Percentiles rank a stretch among this genome's conserved stretches.
These are phyloP conservation scores for Ampelocalamus luodianensis DNA, from an alignment of 176 grass and related monocot species.

Conservation along the genomic window DNA sequence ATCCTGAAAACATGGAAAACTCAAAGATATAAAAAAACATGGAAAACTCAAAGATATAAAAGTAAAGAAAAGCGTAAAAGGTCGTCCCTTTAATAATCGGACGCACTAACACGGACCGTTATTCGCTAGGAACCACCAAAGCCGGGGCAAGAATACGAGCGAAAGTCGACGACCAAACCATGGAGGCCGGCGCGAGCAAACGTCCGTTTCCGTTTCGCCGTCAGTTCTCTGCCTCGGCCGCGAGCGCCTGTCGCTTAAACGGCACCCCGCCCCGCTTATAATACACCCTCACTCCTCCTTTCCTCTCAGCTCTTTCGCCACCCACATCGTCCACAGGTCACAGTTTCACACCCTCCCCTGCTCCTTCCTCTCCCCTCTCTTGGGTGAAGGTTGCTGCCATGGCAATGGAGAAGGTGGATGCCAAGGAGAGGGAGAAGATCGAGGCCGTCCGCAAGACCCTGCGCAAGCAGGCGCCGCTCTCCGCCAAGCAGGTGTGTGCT, in stretches of 20 bases:
- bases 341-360: neutral
- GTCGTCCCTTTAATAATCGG: slow-evolving; percentile 2
- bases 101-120: neutral
- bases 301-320: slow-evolving; percentile 19
- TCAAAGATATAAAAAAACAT: neutral
- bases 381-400: slow-evolving; percentile 38
- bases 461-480: slow-evolving; percentile 83
- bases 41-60: neutral
- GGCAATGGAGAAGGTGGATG: slow-evolving; percentile 78
- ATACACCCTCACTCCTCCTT: neutral
- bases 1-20: neutral
- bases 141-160: neutral
- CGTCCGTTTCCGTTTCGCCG: slow-evolving; percentile 40
- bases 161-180: slow-evolving; percentile 35
- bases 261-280: slow-evolving; percentile 49
- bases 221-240: slow-evolving; percentile 20
- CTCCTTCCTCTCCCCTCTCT: neutral
- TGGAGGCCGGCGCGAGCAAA: slow-evolving; percentile 13
- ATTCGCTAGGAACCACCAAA: neutral
- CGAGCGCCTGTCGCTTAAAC: slow-evolving; percentile 29
- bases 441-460: slow-evolving; percentile 78
- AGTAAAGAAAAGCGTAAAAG: slow-evolving; percentile 28
- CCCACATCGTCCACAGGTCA: neutral
- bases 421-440: slow-evolving; percentile 72
- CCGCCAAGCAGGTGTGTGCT: slow-evolving; percentile 72